Conservation (phyloP, 2,329 filamentous ascomycete species). For the Xylaria digitata region DNA sequence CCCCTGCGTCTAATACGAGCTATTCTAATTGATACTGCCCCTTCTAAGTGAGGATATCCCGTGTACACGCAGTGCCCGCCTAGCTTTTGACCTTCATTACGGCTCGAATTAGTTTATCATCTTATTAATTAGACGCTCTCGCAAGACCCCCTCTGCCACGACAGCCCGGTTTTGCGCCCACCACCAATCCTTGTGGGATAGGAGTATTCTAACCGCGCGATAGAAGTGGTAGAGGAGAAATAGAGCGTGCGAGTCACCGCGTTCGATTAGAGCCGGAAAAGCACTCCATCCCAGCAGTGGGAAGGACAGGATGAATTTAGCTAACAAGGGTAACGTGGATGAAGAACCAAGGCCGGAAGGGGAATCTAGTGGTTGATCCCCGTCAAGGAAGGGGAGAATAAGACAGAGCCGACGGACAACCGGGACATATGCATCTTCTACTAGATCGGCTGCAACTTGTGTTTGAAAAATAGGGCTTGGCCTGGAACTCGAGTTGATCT, state of each 20-base stretch:
- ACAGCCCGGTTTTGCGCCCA: slow-evolving; percentile 28
- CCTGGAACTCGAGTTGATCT: not conserved
- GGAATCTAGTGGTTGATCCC: not conserved
- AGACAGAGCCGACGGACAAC: slow-evolving; percentile 17
- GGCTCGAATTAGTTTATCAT: not conserved
- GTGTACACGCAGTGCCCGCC: not conserved
- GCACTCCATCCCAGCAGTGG: slow-evolving; percentile 25
- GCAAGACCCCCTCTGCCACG: slow-evolving; percentile 22
- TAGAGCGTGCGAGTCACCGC: slow-evolving; percentile 26
- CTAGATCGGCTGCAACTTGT: not conserved
- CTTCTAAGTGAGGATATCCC: too few relatives aligned
- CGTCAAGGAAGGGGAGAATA: slow-evolving; percentile 13
- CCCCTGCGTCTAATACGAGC: too few relatives aligned
- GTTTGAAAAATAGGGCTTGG: not conserved
- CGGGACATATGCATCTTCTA: slow-evolving; percentile 16
- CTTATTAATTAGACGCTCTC: slow-evolving; percentile 2
- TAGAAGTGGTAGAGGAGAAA: slow-evolving; percentile 33
- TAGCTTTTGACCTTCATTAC: not conserved
- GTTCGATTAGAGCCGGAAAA: slow-evolving; percentile 29
- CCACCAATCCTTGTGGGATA: slow-evolving; percentile 20
- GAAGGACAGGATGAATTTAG: slow-evolving; percentile 26
- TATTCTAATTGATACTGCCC: too few relatives aligned
- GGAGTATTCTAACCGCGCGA: slow-evolving; percentile 23
- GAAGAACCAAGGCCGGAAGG: not conserved
- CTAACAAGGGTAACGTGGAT: not conserved